Evolutionary conservation across 1,139 yeast species (phyloP).

Genomic region (Geotrichum klebahnii): DNA sequence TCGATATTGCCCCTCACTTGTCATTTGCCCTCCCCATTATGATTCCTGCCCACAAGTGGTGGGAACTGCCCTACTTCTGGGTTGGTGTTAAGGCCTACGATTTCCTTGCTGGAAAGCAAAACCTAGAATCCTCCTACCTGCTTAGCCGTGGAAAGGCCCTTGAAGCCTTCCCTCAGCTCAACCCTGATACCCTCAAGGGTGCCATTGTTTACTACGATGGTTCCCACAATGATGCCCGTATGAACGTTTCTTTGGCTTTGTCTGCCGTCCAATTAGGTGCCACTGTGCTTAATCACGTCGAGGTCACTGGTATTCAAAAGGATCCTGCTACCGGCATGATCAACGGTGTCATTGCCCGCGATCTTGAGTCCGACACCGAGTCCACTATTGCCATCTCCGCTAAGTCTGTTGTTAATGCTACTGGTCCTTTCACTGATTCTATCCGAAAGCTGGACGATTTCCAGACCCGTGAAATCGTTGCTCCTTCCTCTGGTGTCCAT

Average conservation of each 20-base stretch:
- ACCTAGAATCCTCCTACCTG: conserved; percentile 73
- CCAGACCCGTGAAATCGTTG: conserved; percentile 66
- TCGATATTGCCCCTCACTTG: conserved; percentile 90
- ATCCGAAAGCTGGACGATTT: conserved; percentile 78
- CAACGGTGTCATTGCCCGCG: conserved; percentile 71
- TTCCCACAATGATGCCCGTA: conserved; percentile 85
- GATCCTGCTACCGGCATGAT: conserved; percentile 55
- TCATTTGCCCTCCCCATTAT: conserved; percentile 83
- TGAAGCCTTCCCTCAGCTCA: conserved; percentile 84
- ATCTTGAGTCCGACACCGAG: conserved; percentile 53
- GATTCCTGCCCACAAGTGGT: conserved; percentile 92
- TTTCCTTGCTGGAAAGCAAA: conserved; percentile 85
- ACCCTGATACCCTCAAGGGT: conserved; percentile 74
- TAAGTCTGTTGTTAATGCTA: conserved; percentile 80
- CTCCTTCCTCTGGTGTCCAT: conserved; percentile 93
- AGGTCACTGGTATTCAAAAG: conserved; percentile 72
- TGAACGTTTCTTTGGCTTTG: conserved; percentile 79
- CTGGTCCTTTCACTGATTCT: conserved; percentile 88
- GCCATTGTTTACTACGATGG: conserved; percentile 95
- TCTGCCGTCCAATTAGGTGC: conserved; percentile 89
- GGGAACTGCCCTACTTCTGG: conserved; percentile 95
- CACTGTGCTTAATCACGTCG: conserved; percentile 80
- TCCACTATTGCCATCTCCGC: conserved; percentile 49
- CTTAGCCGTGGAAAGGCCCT: conserved; percentile 64
- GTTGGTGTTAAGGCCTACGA: conserved; percentile 91